phyloP scores from a whole-genome alignment of 176 grass and related monocot species.

The Cocos nucifera region DNA sequence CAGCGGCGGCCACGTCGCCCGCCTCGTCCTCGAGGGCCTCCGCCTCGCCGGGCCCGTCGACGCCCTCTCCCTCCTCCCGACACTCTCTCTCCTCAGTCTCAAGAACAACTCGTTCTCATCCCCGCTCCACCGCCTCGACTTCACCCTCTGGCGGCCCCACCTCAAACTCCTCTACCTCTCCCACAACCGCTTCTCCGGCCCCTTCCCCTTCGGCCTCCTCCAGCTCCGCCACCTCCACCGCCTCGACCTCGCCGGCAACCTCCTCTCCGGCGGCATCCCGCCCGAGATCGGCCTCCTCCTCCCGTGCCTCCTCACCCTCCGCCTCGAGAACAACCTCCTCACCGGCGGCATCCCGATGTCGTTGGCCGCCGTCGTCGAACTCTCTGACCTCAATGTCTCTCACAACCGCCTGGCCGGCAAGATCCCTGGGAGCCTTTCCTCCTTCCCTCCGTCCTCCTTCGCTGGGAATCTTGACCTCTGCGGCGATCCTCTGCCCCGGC shows the following conservation, averaged over 20 bases:
- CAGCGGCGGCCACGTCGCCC: slow-evolving; percentile 25
- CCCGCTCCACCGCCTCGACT: slow-evolving; percentile 33
- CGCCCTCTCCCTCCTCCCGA: slow-evolving; percentile 31
- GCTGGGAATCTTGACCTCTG: slow-evolving; percentile 45
- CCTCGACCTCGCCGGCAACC: slow-evolving; percentile 61
- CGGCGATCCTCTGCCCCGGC: slow-evolving; percentile 25
- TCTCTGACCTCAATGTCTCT: slow-evolving; percentile 56
- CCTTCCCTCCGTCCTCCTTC: slow-evolving; percentile 56
- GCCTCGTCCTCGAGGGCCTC: slow-evolving; percentile 63
- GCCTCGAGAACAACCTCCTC: slow-evolving; percentile 45
- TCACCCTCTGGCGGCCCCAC: slow-evolving; percentile 49
- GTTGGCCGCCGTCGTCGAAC: slow-evolving; percentile 24
- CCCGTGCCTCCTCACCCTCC: slow-evolving; percentile 49
- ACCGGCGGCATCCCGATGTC: slow-evolving; percentile 42
- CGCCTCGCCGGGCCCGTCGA: slow-evolving; percentile 40
- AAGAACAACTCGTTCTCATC: slow-evolving; percentile 71
- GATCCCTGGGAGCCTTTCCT: slow-evolving; percentile 37
- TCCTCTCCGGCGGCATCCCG: slow-evolving; percentile 37
- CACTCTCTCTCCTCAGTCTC: slow-evolving; percentile 67
- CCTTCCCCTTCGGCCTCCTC: slow-evolving; percentile 51
- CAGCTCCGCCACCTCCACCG: slow-evolving; percentile 66
- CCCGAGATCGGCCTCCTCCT: slow-evolving; percentile 54
- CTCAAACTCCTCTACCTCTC: slow-evolving; percentile 90
- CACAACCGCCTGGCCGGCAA: slow-evolving; percentile 48
- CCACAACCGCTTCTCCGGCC: slow-evolving; percentile 61